Evolutionary conservation across 2,329 filamentous ascomycete genomes (phyloP), one percentile per base, ranked within the genome.

Genomic region (Penicillium olsonii): DNA sequence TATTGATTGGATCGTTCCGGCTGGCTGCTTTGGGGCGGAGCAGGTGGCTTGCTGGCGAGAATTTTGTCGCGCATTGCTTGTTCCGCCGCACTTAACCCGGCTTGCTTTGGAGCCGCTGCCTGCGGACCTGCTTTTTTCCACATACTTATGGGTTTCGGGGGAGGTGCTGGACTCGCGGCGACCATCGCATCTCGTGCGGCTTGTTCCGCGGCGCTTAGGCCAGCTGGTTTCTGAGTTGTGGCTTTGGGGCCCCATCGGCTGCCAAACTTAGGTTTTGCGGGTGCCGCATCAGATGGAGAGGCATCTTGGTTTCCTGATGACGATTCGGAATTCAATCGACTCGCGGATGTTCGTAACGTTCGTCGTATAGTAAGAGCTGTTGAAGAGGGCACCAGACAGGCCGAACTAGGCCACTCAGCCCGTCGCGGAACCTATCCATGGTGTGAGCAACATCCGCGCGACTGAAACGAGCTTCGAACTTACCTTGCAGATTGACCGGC

Each of bases 391-490:
- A 56, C 59, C 45, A 53, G 56, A 47, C 62, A 61, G 37, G 64
- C 61, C 48, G 68, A 62, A 59, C 67, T 68, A 45, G 68, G 66
- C 60, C 71, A 63, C 58, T 73, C 71, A 61, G 72, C 54, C 54
- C 65, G 65, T 53, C 68, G 69, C 46, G 69, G 65, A 43, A 74
- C 57, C 71, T 72, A 53, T 20, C 42, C 12, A 37, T 15, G 42
- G 37, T 27, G 11, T 42, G 46, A 51, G 33, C 29, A 11, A 22
- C 8, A 18, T 14, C n/a, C 9, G 29, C 17, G 11, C 5, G 34
- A 9, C 2, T 14, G 15, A 7, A n/a, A 10, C 8, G 22, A 40
- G 9, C 26, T 20, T n/a, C 2, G 2, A 12, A 46, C 59, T 54
- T 45, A 72, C 69, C 62, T 66, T 64, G 52, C 61, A 58, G 37